A percentile compares a stretch with the other conserved stretches of the same genome.
Evolutionary conservation across 768 basidiomycete species (phyloP).

Genomic region (Lenzites betulinus): DNA sequence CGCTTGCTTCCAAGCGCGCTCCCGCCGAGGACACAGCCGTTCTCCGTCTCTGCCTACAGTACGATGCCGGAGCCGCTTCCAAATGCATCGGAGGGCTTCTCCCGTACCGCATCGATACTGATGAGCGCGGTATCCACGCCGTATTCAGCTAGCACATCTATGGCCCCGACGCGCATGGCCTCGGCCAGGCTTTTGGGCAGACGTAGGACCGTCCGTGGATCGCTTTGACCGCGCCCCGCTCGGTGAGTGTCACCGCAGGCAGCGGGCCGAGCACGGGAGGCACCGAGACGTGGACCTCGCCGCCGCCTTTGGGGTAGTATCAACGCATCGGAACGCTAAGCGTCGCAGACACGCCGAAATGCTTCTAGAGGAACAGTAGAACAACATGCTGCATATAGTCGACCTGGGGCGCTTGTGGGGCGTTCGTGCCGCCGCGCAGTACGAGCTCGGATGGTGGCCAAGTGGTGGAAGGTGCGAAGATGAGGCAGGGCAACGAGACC

Average conservation of each 20-base stretch:
- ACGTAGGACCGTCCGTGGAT: slow-evolving; percentile 63
- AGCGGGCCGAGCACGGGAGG: slow-evolving; percentile 43
- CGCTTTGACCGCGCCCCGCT: slow-evolving; percentile 53
- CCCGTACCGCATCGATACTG: slow-evolving; percentile 31
- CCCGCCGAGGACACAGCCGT: slow-evolving; percentile 68
- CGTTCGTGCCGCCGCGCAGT: slow-evolving; percentile 75
- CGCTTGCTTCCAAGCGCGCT: slow-evolving; percentile 63
- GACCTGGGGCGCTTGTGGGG: slow-evolving; percentile 70
- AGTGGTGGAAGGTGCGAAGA: slow-evolving; percentile 47
- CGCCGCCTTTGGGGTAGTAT: slow-evolving; percentile 76
- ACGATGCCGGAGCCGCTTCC: slow-evolving; percentile 74
- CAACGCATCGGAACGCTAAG: slow-evolving; percentile 59
- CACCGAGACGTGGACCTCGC: slow-evolving; percentile 50
- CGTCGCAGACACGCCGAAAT: slow-evolving; percentile 49
- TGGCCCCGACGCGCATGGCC: slow-evolving; percentile 59
- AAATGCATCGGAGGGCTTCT: slow-evolving; percentile 32
- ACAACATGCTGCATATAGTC: slow-evolving; percentile 68
- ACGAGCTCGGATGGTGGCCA: slow-evolving; percentile 46
- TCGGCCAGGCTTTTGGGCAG: slow-evolving; percentile 58
- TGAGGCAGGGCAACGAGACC: slow-evolving; percentile 67
- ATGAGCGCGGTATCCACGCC: slow-evolving; percentile 36
- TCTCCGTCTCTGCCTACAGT: slow-evolving; percentile 72
- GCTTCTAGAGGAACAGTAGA: slow-evolving; percentile 63
- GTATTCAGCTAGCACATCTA: slow-evolving; percentile 38
- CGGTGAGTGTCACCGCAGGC: slow-evolving; percentile 50